A percentile compares a stretch with the other conserved stretches of the same genome.
Evolutionary conservation across 2,329 filamentous ascomycete species (phyloP).

Genomic region (Dactylellina cionopaga): DNA sequence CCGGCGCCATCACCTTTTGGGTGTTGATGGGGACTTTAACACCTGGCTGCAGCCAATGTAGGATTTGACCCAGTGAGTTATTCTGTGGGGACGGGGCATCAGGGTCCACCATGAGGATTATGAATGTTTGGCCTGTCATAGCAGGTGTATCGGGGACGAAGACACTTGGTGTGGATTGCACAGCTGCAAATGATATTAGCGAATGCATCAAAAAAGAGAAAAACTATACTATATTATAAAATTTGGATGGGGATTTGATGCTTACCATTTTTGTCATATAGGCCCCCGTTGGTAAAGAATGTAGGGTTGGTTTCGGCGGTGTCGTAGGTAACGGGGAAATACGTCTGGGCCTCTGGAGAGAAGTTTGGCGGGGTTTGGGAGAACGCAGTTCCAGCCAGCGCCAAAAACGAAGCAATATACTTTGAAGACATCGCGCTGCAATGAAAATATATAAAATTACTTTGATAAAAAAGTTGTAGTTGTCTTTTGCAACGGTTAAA

Average conservation of each 20-base stretch:
- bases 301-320: conserved; percentile 10
- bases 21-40: conserved; percentile 22
- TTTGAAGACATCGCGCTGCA: conserved; percentile 23
- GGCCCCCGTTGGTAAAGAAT: conserved; percentile 35
- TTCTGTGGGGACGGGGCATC: conserved; percentile 45
- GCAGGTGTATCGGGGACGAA: conserved; percentile 18
- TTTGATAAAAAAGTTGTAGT: not conserved
- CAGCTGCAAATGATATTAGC: conserved; percentile 9
- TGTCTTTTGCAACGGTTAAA: too few species aligned
- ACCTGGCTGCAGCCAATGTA: conserved; percentile 48
- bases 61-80: conserved; percentile 34
- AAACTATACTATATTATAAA: too few species aligned
- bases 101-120: conserved; percentile 47
- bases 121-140: conserved; percentile 27
- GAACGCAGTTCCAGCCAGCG: conserved; percentile 24
- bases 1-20: conserved; percentile 14
- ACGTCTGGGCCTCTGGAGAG: conserved; percentile 5
- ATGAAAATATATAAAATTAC: too few species aligned
- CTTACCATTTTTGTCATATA: conserved; percentile 37
- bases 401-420: conserved; percentile 12
- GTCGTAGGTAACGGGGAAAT: conserved; percentile 35
- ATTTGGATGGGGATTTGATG: not conserved
- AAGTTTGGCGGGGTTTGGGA: conserved; percentile 36
- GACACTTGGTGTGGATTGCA: conserved; percentile 28
- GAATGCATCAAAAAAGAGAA: too few species aligned